Evolutionary conservation across 106 monocot species (phyloP).

Genomic region (Dendrobium chrysotoxum): DNA sequence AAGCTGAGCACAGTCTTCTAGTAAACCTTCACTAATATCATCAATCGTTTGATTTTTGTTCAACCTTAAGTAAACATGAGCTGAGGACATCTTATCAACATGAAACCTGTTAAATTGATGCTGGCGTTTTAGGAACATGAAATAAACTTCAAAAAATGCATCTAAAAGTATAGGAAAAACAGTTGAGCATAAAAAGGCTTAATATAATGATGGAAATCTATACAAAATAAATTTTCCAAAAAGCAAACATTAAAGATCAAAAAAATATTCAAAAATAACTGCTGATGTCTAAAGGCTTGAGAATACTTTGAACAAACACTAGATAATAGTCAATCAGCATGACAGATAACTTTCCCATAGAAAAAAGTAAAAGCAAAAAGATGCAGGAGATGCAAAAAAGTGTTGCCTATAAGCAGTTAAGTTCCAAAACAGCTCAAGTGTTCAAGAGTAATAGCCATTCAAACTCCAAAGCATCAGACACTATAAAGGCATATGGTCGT

Average conservation of each 20-base stretch:
- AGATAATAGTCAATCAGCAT: background rate
- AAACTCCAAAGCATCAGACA: background rate
- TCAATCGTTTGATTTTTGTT: constrained; percentile 92
- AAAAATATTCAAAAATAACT: background rate
- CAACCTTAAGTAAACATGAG: constrained; percentile 90
- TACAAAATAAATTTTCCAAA: background rate
- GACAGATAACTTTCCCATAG: background rate
- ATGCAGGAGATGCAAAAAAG: background rate
- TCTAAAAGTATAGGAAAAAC: background rate
- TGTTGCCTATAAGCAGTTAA: background rate
- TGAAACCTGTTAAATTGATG: constrained; percentile 68
- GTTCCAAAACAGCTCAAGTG: background rate
- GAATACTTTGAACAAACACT: background rate
- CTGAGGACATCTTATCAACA: constrained; percentile 98
- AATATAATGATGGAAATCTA: background rate
- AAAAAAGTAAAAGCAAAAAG: background rate
- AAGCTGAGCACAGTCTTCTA: constrained; percentile 93
- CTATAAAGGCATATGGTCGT: background rate
- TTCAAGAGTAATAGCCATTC: too few relatives aligned
- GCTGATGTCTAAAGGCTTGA: background rate
- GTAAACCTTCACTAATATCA: constrained; percentile 76
- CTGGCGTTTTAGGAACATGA: background rate
- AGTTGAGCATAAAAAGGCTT: background rate
- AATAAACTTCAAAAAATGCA: constrained; percentile 2
- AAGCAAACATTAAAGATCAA: background rate